These are phyloP conservation scores for Blastobotrys buckinghamii DNA, from an alignment of 1,139 yeast species.

Conservation along the genomic window DNA sequence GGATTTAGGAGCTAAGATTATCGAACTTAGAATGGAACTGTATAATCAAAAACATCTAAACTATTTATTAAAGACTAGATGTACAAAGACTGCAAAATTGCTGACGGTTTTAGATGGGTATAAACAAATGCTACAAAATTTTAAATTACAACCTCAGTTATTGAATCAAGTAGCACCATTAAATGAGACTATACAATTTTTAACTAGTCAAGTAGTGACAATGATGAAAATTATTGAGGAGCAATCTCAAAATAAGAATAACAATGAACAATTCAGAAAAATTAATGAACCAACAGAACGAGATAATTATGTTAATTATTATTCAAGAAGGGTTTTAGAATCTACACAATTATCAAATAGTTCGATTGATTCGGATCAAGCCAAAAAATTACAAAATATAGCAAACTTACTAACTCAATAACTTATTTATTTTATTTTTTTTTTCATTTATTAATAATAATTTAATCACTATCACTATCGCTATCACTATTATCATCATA, in stretches of 20 bases:
- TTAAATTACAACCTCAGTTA: slow-evolving; percentile 28
- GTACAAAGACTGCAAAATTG: slow-evolving; percentile 33
- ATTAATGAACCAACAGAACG: slow-evolving; percentile 12
- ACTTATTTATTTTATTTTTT: not conserved
- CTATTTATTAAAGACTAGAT: slow-evolving; percentile 39
- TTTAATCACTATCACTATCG: slow-evolving; percentile 13
- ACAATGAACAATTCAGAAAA: not conserved
- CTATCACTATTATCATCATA: slow-evolving; percentile 9
- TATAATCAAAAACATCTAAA: slow-evolving; percentile 42
- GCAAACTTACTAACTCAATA: not conserved
- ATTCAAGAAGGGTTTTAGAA: slow-evolving; percentile 18
- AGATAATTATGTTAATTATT: slow-evolving; percentile 19
- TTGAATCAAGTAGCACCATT: slow-evolving; percentile 43
- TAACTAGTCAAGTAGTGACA: slow-evolving; percentile 33
- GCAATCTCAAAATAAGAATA: not conserved
- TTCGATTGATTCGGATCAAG: not conserved
- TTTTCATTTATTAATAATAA: too few relatives aligned
- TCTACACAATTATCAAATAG: not conserved
- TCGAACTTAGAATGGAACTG: slow-evolving; percentile 39
- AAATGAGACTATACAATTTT: slow-evolving; percentile 47
- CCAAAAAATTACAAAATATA: not conserved
- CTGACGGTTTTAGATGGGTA: slow-evolving; percentile 36
- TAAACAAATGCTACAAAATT: slow-evolving; percentile 29
- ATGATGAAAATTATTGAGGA: slow-evolving; percentile 14
- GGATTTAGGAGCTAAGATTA: slow-evolving; percentile 39